A percentile compares a stretch with the other conserved stretches of the same genome.
phyloP scores from a whole-genome alignment of 225 moss, liverwort and hornwort genomes.

The Straminergon stramineum region DNA sequence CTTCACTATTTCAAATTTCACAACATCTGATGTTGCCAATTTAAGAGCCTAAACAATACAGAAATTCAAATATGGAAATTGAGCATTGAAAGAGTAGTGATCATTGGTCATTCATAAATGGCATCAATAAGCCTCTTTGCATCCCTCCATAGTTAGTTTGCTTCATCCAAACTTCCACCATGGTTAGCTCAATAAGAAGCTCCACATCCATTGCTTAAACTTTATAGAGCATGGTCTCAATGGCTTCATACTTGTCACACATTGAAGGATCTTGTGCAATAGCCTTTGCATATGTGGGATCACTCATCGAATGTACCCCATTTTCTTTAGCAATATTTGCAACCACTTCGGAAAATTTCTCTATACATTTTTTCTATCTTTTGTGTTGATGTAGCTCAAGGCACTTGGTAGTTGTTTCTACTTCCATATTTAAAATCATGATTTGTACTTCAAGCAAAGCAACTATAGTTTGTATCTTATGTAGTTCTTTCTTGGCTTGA shows the following conservation, averaged over 20 bases:
- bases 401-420: background rate
- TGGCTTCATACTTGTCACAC: background rate
- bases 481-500: background rate
- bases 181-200: accelerated
- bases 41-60: background rate
- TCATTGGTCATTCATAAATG: background rate
- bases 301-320: accelerated
- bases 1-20: background rate
- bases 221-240: background rate
- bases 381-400: background rate
- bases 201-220: background rate
- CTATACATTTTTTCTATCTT: background rate
- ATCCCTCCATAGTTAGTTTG: background rate
- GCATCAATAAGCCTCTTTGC: background rate
- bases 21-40: background rate
- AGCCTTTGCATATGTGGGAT: background rate
- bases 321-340: background rate
- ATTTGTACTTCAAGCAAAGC: background rate
- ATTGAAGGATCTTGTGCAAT: background rate
- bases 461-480: background rate
- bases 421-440: background rate
- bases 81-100: no score
- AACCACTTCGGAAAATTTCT: background rate
- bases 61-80: background rate
- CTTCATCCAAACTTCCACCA: no score